phyloP scores from a whole-genome alignment of 2,329 filamentous ascomycete species.

The Ophiocordyceps sinensis region DNA sequence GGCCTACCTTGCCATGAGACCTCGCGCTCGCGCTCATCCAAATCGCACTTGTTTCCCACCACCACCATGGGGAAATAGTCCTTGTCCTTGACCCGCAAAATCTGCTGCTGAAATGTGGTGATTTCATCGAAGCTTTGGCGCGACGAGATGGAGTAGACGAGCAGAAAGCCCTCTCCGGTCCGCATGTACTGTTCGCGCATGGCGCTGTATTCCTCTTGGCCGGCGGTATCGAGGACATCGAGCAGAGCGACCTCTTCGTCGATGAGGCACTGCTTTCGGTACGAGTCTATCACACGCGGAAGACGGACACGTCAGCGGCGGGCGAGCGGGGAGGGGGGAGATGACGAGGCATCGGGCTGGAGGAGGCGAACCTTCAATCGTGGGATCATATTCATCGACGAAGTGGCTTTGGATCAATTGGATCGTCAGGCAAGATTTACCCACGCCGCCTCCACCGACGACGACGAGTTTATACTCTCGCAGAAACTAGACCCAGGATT shows the following conservation, averaged over 20 bases:
- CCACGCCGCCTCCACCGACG: slow-evolving; percentile 93
- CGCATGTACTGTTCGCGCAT: slow-evolving; percentile 99
- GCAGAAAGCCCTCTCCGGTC: slow-evolving; percentile 91
- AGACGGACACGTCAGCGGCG: not conserved
- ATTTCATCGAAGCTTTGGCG: slow-evolving; percentile 97
- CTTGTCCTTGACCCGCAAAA: slow-evolving; percentile 96
- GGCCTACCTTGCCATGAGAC: slow-evolving; percentile 77
- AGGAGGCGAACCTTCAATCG: slow-evolving; percentile 74
- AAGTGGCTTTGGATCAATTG: slow-evolving; percentile 94
- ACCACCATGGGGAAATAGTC: slow-evolving; percentile 99
- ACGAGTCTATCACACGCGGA: slow-evolving; percentile 57
- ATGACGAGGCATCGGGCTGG: not conserved
- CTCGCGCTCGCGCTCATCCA: slow-evolving; percentile 70
- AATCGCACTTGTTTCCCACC: slow-evolving; percentile 98
- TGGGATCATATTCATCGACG: slow-evolving; percentile 98
- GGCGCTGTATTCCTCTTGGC: slow-evolving; percentile 97
- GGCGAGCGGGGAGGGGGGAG: not conserved
- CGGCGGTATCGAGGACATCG: slow-evolving; percentile 94
- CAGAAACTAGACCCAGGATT: slow-evolving; percentile 45
- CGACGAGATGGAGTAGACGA: slow-evolving; percentile 97
- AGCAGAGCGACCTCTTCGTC: slow-evolving; percentile 96
- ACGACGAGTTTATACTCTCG: slow-evolving; percentile 94
- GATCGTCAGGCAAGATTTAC: slow-evolving; percentile 98
- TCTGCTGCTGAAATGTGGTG: slow-evolving; percentile 96
- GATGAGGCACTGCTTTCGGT: slow-evolving; percentile 98